A percentile compares a stretch with the other conserved stretches of the same genome.
Evolutionary conservation across 352 stramenopile genomes (phyloP).

Genomic region (Ophiocytium majus): DNA sequence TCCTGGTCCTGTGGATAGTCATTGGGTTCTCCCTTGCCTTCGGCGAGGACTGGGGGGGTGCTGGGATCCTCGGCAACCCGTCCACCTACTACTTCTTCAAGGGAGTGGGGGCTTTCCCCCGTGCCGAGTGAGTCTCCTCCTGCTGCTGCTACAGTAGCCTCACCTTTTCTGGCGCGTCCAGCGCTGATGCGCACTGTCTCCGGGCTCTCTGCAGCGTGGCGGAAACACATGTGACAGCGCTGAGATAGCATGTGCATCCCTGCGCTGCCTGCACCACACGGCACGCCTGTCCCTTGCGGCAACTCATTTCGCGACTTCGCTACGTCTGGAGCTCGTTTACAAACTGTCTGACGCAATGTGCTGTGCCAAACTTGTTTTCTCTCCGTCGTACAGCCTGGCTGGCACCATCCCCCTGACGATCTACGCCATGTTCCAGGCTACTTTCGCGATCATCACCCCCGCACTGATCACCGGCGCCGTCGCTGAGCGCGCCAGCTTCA

Average conservation of each 20-base stretch:
- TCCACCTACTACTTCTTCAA: constrained; percentile 64
- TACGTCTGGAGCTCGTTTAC: too few relatives aligned
- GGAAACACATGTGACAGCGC: too few relatives aligned
- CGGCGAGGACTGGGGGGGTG: constrained; percentile 43
- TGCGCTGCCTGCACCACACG: too few relatives aligned
- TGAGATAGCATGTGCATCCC: too few relatives aligned
- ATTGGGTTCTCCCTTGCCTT: constrained; percentile 73
- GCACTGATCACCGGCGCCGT: constrained; percentile 71
- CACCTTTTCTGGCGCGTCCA: too few relatives aligned
- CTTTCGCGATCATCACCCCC: constrained; percentile 75
- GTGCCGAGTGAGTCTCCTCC: constrained; percentile 49
- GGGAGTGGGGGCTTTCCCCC: constrained; percentile 65
- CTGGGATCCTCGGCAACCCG: constrained; percentile 35
- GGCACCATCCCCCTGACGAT: constrained; percentile 68
- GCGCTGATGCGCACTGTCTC: too few relatives aligned
- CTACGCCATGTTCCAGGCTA: constrained; percentile 74
- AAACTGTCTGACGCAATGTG: too few relatives aligned
- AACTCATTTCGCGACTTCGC: too few relatives aligned
- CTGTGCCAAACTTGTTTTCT: too few relatives aligned
- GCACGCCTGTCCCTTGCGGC: too few relatives aligned
- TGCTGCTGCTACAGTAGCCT: too few relatives aligned
- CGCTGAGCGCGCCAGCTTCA: constrained; percentile 76
- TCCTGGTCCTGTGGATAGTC: constrained; percentile 73
- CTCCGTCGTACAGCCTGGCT: constrained; percentile 57
- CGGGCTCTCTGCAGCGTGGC: too few relatives aligned